phyloP scores from a whole-genome alignment of 352 stramenopile genomes.

The Elongisporangium undulatum region DNA sequence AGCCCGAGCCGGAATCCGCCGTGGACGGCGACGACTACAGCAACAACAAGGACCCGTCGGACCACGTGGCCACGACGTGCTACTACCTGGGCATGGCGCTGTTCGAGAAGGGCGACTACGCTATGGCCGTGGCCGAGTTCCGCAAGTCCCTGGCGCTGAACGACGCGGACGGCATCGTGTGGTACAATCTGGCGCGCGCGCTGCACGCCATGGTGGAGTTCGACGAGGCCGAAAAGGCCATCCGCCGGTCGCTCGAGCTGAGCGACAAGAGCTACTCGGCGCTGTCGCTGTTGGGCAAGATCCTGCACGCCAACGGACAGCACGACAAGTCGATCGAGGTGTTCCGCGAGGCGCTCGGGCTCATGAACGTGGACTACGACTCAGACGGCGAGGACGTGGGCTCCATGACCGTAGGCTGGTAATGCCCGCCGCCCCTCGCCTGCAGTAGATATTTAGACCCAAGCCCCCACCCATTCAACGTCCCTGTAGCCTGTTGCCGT shows the following conservation, averaged over 20 bases:
- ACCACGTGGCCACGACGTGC: slow-evolving; percentile 60
- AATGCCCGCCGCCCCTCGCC: background rate
- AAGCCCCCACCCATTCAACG: background rate
- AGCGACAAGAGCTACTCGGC: slow-evolving; percentile 54
- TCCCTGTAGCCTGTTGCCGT: background rate
- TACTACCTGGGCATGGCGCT: slow-evolving; percentile 69
- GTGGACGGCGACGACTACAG: slow-evolving; percentile 4
- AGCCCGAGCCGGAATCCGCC: slow-evolving; percentile 15
- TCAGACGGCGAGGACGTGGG: slow-evolving; percentile 74
- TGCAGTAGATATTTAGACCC: background rate
- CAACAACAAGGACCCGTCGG: slow-evolving; percentile 5
- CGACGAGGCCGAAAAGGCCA: slow-evolving; percentile 64
- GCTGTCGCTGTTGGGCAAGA: slow-evolving; percentile 78
- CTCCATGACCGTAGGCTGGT: slow-evolving; percentile 79
- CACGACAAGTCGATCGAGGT: slow-evolving; percentile 72
- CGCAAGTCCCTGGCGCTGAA: slow-evolving; percentile 68
- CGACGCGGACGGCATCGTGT: slow-evolving; percentile 61
- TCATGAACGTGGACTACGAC: slow-evolving; percentile 64
- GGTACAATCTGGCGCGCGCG: slow-evolving; percentile 69
- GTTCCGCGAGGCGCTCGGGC: slow-evolving; percentile 65
- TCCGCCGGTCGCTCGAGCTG: slow-evolving; percentile 49
- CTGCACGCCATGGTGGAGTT: slow-evolving; percentile 50
- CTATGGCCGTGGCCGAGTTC: slow-evolving; percentile 53
- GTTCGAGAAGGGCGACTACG: slow-evolving; percentile 62
- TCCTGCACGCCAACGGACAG: slow-evolving; percentile 73